Conservation (phyloP, 805 yeast genomes). For the Suhomyces sp. region DNA sequence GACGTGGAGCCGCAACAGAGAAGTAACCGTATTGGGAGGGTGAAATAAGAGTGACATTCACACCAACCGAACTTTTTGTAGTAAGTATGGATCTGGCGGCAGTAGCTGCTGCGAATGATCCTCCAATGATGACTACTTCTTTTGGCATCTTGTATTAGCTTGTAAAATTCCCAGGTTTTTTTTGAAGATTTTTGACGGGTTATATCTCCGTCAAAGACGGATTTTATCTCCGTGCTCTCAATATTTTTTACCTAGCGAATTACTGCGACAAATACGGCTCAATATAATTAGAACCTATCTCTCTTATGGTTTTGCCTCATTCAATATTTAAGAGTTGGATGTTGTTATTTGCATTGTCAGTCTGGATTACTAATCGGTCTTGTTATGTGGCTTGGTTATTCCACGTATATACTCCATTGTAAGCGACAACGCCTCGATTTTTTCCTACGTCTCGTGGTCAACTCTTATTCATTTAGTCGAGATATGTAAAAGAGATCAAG, state of each 20-base stretch:
- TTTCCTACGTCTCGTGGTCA: not conserved
- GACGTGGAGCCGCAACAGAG: constrained; percentile 30
- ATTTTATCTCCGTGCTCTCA: not conserved
- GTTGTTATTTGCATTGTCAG: not conserved
- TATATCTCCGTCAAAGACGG: not conserved
- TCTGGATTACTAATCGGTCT: not conserved
- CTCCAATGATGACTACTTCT: constrained; percentile 34
- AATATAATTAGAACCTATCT: not conserved
- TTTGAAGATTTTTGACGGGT: not conserved
- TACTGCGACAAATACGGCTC: not conserved
- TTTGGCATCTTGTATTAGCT: constrained; percentile 3
- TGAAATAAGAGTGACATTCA: constrained; percentile 24
- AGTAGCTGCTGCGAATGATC: constrained; percentile 29
- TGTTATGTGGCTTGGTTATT: not conserved
- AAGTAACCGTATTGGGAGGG: constrained; percentile 23
- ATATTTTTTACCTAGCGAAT: not conserved
- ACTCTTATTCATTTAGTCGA: not conserved
- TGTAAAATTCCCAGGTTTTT: not conserved
- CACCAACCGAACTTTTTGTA: constrained; percentile 3
- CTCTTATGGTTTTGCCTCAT: not conserved
- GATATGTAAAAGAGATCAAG: not conserved
- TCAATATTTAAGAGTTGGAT: not conserved
- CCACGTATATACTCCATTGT: not conserved
- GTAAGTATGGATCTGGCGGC: constrained; percentile 23
- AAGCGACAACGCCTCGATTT: not conserved